Conservation (phyloP, 495 filamentous ascomycete species). For the Xylaria palmicola region DNA sequence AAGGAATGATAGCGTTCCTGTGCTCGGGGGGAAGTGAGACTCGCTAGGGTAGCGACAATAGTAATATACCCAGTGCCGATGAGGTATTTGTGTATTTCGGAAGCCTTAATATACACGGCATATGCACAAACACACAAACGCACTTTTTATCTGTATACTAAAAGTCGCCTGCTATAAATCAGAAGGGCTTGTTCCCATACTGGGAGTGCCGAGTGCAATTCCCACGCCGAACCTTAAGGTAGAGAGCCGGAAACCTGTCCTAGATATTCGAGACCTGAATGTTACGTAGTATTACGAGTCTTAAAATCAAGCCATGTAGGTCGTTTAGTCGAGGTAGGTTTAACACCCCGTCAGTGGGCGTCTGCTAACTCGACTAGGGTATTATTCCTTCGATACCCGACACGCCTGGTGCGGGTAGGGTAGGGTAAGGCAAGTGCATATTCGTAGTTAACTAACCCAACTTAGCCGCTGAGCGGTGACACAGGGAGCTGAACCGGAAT, state of each 20-base stretch:
- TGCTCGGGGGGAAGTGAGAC: not conserved
- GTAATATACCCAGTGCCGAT: no score
- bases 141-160: not conserved
- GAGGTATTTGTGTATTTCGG: no score
- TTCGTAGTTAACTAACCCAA: not conserved
- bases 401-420: not conserved
- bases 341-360: not conserved
- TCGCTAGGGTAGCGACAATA: not conserved
- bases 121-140: no score
- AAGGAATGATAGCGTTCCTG: not conserved
- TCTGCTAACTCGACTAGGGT: not conserved
- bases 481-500: not conserved
- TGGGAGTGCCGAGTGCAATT: not conserved
- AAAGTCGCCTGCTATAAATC: not conserved
- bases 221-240: no score
- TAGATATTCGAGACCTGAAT: no score
- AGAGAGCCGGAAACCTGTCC: no score
- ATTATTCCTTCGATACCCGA: slow-evolving; percentile 5
- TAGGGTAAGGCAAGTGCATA: no score
- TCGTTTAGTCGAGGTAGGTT: no score
- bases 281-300: not conserved
- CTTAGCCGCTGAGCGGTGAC: not conserved
- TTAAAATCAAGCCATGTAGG: not conserved
- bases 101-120: no score
- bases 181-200: not conserved